Evolutionary conservation across 139 green algal species (phyloP).

Genomic region (Penium margaritaceum): DNA sequence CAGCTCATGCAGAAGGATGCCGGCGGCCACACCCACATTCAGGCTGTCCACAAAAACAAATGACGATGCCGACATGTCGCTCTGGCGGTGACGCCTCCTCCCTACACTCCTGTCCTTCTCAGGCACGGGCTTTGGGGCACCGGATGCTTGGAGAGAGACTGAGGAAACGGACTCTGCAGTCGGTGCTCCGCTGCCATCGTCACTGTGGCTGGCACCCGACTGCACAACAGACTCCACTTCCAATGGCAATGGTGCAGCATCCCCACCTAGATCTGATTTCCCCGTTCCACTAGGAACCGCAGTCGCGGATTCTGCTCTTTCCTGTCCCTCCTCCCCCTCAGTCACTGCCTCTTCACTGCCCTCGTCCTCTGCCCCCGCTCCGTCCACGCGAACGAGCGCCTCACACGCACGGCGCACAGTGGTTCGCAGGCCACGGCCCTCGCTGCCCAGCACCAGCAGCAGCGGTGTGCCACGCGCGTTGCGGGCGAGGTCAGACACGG

Average conservation of each 20-base stretch:
- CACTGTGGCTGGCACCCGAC: background rate
- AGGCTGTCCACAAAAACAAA: slow-evolving; percentile 83
- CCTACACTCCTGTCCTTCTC: background rate
- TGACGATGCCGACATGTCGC: no score
- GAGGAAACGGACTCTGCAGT: no score
- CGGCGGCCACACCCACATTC: slow-evolving; percentile 84
- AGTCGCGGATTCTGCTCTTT: background rate
- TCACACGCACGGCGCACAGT: slow-evolving; percentile 64
- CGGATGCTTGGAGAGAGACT: background rate
- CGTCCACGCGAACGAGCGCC: slow-evolving; percentile 41
- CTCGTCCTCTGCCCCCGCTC: slow-evolving; percentile 5
- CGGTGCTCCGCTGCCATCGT: no score
- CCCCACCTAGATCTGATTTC: background rate
- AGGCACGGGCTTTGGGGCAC: background rate
- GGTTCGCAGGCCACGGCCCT: slow-evolving; percentile 47
- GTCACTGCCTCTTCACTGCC: background rate
- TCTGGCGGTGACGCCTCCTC: background rate
- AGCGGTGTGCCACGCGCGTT: slow-evolving; percentile 57
- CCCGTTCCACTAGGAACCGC: background rate
- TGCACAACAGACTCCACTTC: no score
- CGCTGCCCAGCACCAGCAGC: slow-evolving; percentile 83
- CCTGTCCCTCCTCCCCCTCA: background rate
- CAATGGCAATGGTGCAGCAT: no score
- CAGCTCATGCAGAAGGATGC: slow-evolving; percentile 81
- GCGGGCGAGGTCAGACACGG: slow-evolving; percentile 37